Percentiles rank a stretch among this genome's conserved stretches.
phyloP scores from a whole-genome alignment of 345 rosid species.

The Melaleuca alternifolia region DNA sequence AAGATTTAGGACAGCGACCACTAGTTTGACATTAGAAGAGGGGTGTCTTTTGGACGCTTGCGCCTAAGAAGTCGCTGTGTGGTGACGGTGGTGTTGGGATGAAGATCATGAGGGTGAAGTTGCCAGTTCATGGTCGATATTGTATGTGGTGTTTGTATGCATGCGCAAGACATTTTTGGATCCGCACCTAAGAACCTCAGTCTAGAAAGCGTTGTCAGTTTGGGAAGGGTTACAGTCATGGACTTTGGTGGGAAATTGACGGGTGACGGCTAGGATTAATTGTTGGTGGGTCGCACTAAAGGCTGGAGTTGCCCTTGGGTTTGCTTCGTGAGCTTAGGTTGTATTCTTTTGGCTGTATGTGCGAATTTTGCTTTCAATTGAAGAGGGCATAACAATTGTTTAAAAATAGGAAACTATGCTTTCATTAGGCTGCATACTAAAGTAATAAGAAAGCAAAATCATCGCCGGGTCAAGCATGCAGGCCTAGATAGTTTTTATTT shows the following conservation, averaged over 20 bases:
- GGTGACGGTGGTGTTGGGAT: neutral
- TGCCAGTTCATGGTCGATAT: neutral
- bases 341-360: neutral
- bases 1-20: conserved; percentile 6
- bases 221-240: neutral
- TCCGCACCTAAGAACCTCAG: neutral
- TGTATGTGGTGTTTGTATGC: neutral
- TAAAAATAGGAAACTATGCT: neutral
- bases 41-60: conserved; percentile 1
- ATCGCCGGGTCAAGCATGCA: neutral
- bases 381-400: neutral
- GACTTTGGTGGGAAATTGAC: neutral
- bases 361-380: neutral
- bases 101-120: neutral
- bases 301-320: neutral
- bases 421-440: neutral
- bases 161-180: neutral
- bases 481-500: neutral
- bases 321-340: neutral
- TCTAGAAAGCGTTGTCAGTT: neutral
- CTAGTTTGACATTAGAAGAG: conserved; percentile 1
- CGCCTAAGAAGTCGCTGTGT: neutral
- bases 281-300: neutral
- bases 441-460: neutral
- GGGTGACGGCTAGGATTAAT: neutral